Percentiles rank a stretch among this genome's conserved stretches.
Conservation (phyloP, 306 rosid species). For the Quillaja saponaria region DNA sequence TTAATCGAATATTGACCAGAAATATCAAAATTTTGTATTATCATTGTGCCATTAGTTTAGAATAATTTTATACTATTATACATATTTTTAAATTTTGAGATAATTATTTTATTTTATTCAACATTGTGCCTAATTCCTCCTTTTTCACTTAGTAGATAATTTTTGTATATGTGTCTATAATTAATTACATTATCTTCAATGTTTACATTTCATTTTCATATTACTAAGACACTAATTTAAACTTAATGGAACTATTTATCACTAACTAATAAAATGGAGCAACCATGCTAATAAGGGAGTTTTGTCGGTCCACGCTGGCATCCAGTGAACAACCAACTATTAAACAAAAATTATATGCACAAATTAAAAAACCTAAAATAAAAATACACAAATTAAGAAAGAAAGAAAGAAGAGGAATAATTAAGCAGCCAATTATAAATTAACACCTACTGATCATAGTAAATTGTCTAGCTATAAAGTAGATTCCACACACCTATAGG, state of each 20-base stretch:
- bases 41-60: background rate
- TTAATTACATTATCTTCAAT: conserved; percentile 46
- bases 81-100: too few species aligned
- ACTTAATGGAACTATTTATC: conserved; percentile 5
- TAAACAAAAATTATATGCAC: conserved; percentile 14
- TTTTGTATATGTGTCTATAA: too few species aligned
- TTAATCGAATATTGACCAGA: too few species aligned
- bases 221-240: background rate
- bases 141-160: too few species aligned
- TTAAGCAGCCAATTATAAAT: too few species aligned
- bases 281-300: conserved; percentile 19
- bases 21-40: background rate
- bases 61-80: too few species aligned
- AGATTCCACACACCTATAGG: too few species aligned
- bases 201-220: conserved; percentile 27
- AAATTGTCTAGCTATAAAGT: too few species aligned
- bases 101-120: background rate
- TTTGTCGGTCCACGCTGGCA: conserved; percentile 33
- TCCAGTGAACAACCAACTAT: conserved; percentile 9
- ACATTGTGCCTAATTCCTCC: conserved; percentile 22
- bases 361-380: background rate
- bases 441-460: too few species aligned
- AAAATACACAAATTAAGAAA: background rate
- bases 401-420: too few species aligned
- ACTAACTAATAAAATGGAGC: background rate